Evolutionary conservation across 2,329 filamentous ascomycete species (phyloP).

Genomic region (Elsinoe necatrix): DNA sequence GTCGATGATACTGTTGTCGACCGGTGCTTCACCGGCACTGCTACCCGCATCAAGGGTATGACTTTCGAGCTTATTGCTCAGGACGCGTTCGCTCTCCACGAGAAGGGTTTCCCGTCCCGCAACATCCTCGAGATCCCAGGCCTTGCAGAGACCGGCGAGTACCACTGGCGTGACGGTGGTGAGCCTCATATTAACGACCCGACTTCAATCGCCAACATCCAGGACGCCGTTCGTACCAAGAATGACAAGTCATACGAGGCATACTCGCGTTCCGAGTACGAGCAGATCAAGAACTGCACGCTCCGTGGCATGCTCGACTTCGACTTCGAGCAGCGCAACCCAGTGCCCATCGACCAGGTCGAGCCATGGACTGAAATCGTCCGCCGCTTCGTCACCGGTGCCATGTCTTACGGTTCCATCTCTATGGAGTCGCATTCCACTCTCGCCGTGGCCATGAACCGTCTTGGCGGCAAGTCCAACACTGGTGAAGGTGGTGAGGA

Average conservation of each 20-base stretch:
- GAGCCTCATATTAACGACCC: constrained; percentile 95
- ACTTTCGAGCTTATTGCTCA: constrained; percentile 91
- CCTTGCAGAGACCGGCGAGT: constrained; percentile 86
- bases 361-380: constrained; percentile 98
- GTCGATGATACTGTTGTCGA: constrained; percentile 88
- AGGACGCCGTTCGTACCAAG: constrained; percentile 92
- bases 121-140: constrained; percentile 68
- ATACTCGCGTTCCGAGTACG: constrained; percentile 85
- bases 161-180: constrained; percentile 95
- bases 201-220: constrained; percentile 88
- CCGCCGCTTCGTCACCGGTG: constrained; percentile 88
- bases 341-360: constrained; percentile 91
- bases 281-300: constrained; percentile 94
- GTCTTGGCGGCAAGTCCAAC: constrained; percentile 92
- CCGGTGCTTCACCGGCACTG: constrained; percentile 88
- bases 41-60: constrained; percentile 86
- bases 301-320: constrained; percentile 91
- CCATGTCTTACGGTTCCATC: constrained; percentile 98
- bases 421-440: constrained; percentile 98
- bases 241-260: constrained; percentile 98
- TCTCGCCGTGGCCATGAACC: constrained; percentile 91
- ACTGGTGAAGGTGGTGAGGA: constrained; percentile 97
- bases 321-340: constrained; percentile 76
- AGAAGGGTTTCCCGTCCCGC: constrained; percentile 80
- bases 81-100: constrained; percentile 89